These are phyloP conservation scores for Claviceps spartinae DNA, from an alignment of 2,329 filamentous ascomycete genomes.

Conservation along the genomic window DNA sequence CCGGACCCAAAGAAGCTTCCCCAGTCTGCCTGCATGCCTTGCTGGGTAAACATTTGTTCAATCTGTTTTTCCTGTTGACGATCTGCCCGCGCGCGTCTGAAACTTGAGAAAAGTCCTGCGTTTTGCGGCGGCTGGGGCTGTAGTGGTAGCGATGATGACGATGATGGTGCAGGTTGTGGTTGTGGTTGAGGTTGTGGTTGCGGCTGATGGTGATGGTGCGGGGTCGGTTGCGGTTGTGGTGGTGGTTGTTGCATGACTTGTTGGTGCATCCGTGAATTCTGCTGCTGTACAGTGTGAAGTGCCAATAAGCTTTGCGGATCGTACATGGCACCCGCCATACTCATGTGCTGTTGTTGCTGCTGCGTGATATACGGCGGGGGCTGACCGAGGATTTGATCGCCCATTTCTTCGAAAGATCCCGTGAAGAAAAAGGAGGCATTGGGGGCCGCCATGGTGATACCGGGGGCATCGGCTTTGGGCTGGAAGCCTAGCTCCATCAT, in stretches of 20 bases:
- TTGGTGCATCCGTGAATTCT: conserved; percentile 4
- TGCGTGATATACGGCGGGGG: conserved; percentile 60
- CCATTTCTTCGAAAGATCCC: conserved; percentile 48
- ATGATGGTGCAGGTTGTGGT: conserved; percentile 4
- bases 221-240: conserved; percentile 11
- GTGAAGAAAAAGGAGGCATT: conserved; percentile 37
- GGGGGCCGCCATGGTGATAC: conserved; percentile 19
- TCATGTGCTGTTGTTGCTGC: conserved; percentile 26
- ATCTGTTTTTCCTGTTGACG: conserved; percentile 26
- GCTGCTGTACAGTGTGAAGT: conserved; percentile 19
- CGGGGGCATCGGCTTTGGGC: conserved; percentile 19
- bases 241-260: conserved; percentile 14
- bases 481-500: conserved; percentile 45
- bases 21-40: conserved; percentile 32
- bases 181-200: conserved; percentile 9
- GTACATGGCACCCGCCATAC: conserved; percentile 31
- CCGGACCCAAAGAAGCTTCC: conserved; percentile 32
- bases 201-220: conserved; percentile 8
- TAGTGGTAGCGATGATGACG: conserved; percentile 11
- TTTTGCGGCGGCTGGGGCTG: conserved; percentile 13
- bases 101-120: conserved; percentile 16
- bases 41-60: conserved; percentile 36
- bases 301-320: conserved; percentile 28
- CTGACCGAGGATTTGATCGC: conserved; percentile 59
- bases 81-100: conserved; percentile 13